A percentile compares a stretch with the other conserved stretches of the same genome.
These are phyloP conservation scores for Cryphonectria radicalis DNA, from an alignment of 2,329 filamentous ascomycete species.

Conservation along the genomic window DNA sequence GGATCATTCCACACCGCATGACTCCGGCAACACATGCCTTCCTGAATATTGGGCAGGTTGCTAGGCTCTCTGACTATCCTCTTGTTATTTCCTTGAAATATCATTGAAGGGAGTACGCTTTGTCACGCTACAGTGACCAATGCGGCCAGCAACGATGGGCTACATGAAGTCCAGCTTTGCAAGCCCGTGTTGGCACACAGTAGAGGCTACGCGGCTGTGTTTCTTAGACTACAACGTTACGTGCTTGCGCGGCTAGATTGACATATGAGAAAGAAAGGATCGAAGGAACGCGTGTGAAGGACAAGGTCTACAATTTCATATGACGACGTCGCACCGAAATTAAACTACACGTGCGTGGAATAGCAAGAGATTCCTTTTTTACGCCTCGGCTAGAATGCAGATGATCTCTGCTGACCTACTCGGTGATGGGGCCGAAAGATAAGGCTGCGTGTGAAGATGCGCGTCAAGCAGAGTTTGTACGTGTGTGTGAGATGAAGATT, in stretches of 20 bases:
- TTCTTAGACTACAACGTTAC: not conserved
- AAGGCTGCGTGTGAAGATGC: not conserved
- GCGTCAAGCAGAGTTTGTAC: not conserved
- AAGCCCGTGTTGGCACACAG: not conserved
- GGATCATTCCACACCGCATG: not conserved
- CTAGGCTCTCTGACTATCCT: not conserved
- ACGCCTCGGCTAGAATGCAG: not conserved
- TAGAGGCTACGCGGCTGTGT: not conserved
- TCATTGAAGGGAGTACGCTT: not conserved
- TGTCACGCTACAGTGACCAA: not conserved
- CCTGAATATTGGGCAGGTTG: not conserved
- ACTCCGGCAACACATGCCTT: not conserved
- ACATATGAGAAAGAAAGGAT: not conserved
- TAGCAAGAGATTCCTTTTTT: not conserved
- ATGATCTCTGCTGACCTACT: not conserved
- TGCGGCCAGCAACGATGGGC: not conserved
- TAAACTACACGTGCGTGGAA: not conserved
- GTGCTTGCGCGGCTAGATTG: not conserved
- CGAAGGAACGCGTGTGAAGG: not conserved
- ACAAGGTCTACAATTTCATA: not conserved
- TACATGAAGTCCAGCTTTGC: not conserved
- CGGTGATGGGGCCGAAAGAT: not conserved
- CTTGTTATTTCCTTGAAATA: not conserved
- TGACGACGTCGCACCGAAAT: not conserved
- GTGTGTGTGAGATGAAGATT: not conserved